These are phyloP conservation scores for Lachancea lanzarotensis DNA, from an alignment of 805 yeast species.

Conservation along the genomic window DNA sequence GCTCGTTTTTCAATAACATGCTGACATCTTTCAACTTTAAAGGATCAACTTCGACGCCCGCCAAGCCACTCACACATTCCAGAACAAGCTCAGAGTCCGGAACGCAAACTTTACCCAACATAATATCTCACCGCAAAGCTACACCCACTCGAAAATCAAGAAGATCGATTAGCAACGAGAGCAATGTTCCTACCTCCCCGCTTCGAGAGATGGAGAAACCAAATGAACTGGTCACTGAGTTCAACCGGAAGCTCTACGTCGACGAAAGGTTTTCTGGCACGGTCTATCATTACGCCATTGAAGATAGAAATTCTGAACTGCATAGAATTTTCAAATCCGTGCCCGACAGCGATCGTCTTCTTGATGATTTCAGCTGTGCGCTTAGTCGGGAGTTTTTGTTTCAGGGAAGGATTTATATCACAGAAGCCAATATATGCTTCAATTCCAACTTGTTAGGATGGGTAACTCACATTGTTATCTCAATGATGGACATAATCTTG, in stretches of 20 bases:
- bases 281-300: constrained; percentile 55
- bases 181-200: constrained; percentile 13
- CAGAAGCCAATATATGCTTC: constrained; percentile 76
- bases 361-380: constrained; percentile 90
- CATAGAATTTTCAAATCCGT: constrained; percentile 66
- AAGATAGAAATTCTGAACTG: constrained; percentile 63
- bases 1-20: constrained; percentile 21
- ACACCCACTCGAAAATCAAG: constrained; percentile 11
- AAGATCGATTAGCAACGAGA: constrained; percentile 6
- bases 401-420: constrained; percentile 81
- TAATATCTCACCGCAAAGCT: constrained; percentile 29
- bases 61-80: constrained; percentile 3
- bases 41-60: not conserved
- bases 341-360: constrained; percentile 59
- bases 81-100: constrained; percentile 5
- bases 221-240: constrained; percentile 14
- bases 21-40: constrained; percentile 18
- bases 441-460: constrained; percentile 77
- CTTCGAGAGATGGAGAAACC: constrained; percentile 20
- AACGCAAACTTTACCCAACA: constrained; percentile 19
- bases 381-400: constrained; percentile 75
- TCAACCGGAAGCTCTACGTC: constrained; percentile 40
- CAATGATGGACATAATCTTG: constrained; percentile 56
- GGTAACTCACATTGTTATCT: constrained; percentile 74
- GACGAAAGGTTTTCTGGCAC: constrained; percentile 56